phyloP scores from a whole-genome alignment of 2,329 filamentous ascomycete genomes.

The Pseudocercospora fuligena region DNA sequence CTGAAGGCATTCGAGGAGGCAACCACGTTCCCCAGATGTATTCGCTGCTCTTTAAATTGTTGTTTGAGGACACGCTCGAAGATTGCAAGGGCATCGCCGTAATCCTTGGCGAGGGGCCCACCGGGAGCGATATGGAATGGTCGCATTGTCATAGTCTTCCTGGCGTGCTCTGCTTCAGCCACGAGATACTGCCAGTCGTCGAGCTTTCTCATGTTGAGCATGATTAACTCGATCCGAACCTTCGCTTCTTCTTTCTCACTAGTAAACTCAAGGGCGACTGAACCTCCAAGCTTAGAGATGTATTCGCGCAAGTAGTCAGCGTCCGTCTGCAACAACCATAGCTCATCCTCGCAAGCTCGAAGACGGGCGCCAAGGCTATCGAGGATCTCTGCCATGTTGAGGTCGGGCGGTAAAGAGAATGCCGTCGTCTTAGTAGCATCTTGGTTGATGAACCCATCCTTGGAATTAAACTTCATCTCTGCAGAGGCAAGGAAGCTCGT shows the following conservation, averaged over 20 bases:
- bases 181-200: slow-evolving; percentile 8
- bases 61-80: too few relatives aligned
- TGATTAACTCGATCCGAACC: not conserved
- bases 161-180: not conserved
- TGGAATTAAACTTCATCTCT: not conserved
- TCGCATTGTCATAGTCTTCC: too few relatives aligned
- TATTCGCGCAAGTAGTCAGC: slow-evolving; percentile 14
- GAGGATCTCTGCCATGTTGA: slow-evolving; percentile 18
- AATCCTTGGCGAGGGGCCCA: too few relatives aligned
- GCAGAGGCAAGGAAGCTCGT: not conserved
- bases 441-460: not conserved
- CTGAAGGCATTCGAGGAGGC: too few relatives aligned
- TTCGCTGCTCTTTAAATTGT: too few relatives aligned
- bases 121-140: too few relatives aligned
- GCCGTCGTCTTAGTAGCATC: slow-evolving; percentile 17
- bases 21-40: too few relatives aligned
- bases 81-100: too few relatives aligned
- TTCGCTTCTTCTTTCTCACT: not conserved
- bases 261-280: not conserved
- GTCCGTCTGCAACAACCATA: slow-evolving; percentile 36
- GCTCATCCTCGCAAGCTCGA: slow-evolving; percentile 30
- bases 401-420: slow-evolving; percentile 27
- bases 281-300: not conserved
- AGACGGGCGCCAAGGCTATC: slow-evolving; percentile 21
- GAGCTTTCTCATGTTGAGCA: not conserved